phyloP scores from a whole-genome alignment of 148 eudicot genomes.

The Spergularia marina region DNA sequence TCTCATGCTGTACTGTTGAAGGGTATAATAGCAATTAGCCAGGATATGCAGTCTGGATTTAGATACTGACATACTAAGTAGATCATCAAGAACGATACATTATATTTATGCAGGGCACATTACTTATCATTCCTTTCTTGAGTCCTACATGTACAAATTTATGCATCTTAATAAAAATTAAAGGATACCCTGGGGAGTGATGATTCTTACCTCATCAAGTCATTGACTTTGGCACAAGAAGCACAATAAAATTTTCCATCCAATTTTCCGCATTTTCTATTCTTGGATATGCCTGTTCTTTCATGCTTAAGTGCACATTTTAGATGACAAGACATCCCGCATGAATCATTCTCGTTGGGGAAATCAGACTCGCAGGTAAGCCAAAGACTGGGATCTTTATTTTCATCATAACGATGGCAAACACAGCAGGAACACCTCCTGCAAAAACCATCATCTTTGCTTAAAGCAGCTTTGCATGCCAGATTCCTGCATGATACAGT shows the following conservation, averaged over 20 bases:
- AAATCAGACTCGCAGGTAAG: slow-evolving; percentile 47
- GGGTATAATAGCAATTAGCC: neutral
- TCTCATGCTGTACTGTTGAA: neutral
- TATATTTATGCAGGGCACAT: neutral
- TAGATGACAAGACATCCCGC: slow-evolving; percentile 56
- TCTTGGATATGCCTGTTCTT: slow-evolving; percentile 40
- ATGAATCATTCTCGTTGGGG: slow-evolving; percentile 29
- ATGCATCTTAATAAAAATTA: slow-evolving; percentile 5
- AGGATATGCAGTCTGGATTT: neutral
- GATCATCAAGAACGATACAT: neutral
- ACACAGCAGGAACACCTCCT: slow-evolving; percentile 63
- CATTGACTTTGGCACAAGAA: slow-evolving; percentile 53
- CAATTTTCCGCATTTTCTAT: slow-evolving; percentile 31
- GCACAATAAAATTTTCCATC: slow-evolving; percentile 51
- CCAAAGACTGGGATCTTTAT: slow-evolving; percentile 68
- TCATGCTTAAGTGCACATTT: slow-evolving; percentile 48
- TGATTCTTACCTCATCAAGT: slow-evolving; percentile 46
- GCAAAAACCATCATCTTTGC: slow-evolving; percentile 43
- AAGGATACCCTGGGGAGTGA: neutral
- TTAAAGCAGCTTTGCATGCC: slow-evolving; percentile 48
- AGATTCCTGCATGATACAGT: slow-evolving; percentile 38
- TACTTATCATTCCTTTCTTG: slow-evolving; percentile 1
- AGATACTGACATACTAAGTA: neutral
- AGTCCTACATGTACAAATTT: neutral
- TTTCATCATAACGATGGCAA: slow-evolving; percentile 56